Conservation (phyloP, 108 stramenopile species). For the Nitzschia putrida region DNA sequence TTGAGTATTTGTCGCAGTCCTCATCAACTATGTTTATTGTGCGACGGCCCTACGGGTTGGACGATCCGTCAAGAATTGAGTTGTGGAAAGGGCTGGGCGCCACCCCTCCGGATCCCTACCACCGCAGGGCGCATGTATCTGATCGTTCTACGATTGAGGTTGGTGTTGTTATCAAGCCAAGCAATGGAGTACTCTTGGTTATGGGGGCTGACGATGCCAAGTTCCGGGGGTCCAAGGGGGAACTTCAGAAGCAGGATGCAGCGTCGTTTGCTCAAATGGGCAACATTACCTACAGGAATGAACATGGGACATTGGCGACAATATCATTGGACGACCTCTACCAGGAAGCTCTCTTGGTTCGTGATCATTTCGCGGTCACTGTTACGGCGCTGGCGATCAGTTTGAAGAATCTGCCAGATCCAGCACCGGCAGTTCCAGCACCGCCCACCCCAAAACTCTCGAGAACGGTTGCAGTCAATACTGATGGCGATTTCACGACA, state of each 20-base stretch:
- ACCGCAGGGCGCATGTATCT: conserved; percentile 43
- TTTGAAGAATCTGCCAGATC: conserved; percentile 8
- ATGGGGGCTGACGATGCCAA: conserved; percentile 42
- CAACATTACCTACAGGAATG: conserved; percentile 65
- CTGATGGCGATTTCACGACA: neutral
- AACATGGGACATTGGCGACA: conserved; percentile 60
- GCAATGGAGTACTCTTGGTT: conserved; percentile 49
- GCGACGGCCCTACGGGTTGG: conserved; percentile 52
- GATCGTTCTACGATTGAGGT: conserved; percentile 61
- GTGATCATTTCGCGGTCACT: conserved; percentile 69
- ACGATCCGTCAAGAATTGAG: conserved; percentile 16
- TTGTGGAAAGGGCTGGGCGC: conserved; percentile 4
- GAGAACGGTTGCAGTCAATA: neutral
- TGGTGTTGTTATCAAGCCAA: conserved; percentile 47
- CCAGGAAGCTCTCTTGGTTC: conserved; percentile 62
- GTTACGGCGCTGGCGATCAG: conserved; percentile 59
- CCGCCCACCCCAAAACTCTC: neutral
- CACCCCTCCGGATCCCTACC: conserved; percentile 38
- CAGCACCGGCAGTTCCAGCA: neutral
- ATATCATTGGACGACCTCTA: conserved; percentile 69
- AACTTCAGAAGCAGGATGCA: neutral
- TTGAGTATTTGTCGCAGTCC: conserved; percentile 47
- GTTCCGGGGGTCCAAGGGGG: conserved; percentile 8
- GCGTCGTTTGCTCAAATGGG: conserved; percentile 41
- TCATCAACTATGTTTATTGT: conserved; percentile 52